These are phyloP conservation scores for Pseudogymnoascus sp. DNA, from an alignment of 2,329 filamentous ascomycete genomes.

Conservation along the genomic window DNA sequence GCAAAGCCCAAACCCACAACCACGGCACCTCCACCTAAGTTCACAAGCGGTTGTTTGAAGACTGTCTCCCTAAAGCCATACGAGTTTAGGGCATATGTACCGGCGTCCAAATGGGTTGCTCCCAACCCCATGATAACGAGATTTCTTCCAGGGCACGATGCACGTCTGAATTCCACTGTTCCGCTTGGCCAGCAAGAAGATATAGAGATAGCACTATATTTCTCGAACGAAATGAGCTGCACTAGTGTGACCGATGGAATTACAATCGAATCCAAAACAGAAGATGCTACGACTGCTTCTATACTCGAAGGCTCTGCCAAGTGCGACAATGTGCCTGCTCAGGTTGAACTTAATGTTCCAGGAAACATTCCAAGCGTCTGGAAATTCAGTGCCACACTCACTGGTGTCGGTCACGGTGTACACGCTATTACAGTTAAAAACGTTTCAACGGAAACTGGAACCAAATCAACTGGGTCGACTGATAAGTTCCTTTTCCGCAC, in stretches of 20 bases:
- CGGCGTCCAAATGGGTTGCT: slow-evolving; percentile 40
- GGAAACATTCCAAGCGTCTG: slow-evolving; percentile 47
- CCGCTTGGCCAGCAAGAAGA: slow-evolving; percentile 15
- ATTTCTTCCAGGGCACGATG: slow-evolving; percentile 49
- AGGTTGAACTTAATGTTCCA: slow-evolving; percentile 32
- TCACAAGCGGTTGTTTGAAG: slow-evolving; percentile 35
- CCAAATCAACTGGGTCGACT: slow-evolving; percentile 25
- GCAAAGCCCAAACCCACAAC: background rate
- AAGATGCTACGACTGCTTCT: slow-evolving; percentile 34
- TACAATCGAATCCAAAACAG: slow-evolving; percentile 44
- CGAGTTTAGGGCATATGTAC: slow-evolving; percentile 51
- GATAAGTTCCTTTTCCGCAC: slow-evolving; percentile 57
- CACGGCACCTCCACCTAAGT: background rate
- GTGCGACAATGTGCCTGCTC: slow-evolving; percentile 35
- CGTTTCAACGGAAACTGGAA: slow-evolving; percentile 38
- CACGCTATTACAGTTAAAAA: slow-evolving; percentile 51
- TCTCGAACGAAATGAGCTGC: slow-evolving; percentile 54
- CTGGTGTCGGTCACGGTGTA: slow-evolving; percentile 51
- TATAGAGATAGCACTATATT: slow-evolving; percentile 44
- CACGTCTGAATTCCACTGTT: slow-evolving; percentile 39
- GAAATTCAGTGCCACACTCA: slow-evolving; percentile 44
- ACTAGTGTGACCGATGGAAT: slow-evolving; percentile 42
- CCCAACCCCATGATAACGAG: slow-evolving; percentile 49
- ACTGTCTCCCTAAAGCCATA: slow-evolving; percentile 43
- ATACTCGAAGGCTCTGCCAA: slow-evolving; percentile 34